These are phyloP conservation scores for Mychonastes homosphaera DNA, from an alignment of 139 green algal genomes.

Conservation along the genomic window DNA sequence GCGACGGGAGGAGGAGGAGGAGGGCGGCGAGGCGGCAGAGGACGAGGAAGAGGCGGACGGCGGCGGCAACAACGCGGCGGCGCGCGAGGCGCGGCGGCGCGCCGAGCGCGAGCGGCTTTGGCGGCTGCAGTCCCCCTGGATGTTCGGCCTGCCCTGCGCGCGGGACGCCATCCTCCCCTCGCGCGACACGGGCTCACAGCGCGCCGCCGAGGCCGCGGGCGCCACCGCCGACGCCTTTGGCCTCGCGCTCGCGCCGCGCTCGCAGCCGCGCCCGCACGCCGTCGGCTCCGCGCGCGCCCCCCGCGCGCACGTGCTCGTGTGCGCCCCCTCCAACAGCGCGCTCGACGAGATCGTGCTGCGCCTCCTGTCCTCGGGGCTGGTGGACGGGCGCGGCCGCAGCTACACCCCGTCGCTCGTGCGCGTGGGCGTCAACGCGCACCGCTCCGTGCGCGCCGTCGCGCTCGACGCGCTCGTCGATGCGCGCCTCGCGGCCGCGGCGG, in stretches of 20 bases:
- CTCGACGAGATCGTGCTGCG: conserved; percentile 82
- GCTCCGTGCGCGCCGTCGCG: conserved; percentile 48
- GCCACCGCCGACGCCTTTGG: conserved; percentile 21
- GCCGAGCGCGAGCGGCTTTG: conserved; percentile 25
- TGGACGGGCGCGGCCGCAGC: conserved; percentile 40
- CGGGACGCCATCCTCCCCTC: conserved; percentile 2
- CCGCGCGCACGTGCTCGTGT: conserved; percentile 72
- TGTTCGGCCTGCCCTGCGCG: conserved; percentile 15
- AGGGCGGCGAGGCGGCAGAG: not conserved
- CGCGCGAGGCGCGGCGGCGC: not conserved
- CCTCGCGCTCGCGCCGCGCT: too few species aligned
- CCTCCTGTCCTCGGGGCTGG: conserved; percentile 25
- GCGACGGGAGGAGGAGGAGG: conserved; percentile 4
- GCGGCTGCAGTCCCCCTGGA: conserved; percentile 28
- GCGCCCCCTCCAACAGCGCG: conserved; percentile 83
- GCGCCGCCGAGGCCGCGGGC: not conserved
- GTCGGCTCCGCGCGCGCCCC: conserved; percentile 27
- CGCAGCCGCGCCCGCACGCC: conserved; percentile 7
- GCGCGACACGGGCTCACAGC: not conserved
- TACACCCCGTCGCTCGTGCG: conserved; percentile 60
- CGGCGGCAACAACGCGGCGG: too few species aligned
- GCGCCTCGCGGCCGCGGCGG: conserved; percentile 18
- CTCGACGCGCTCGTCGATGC: conserved; percentile 53
- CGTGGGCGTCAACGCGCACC: conserved; percentile 64
- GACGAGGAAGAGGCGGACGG: too few species aligned